A percentile compares a stretch with the other conserved stretches of the same genome.
phyloP scores from a whole-genome alignment of 345 rosid species.

The Linum lewisii region DNA sequence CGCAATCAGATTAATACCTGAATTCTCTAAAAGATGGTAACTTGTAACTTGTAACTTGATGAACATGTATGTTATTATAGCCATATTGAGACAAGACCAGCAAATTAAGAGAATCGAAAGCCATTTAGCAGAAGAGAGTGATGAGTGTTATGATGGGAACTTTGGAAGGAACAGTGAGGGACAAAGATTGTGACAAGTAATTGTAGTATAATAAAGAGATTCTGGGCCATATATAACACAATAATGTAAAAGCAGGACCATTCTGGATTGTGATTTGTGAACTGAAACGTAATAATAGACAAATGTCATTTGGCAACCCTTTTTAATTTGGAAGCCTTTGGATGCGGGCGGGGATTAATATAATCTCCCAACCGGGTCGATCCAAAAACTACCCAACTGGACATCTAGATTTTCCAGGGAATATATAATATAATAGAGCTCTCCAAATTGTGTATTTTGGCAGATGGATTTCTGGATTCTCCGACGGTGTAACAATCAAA shows the following conservation, averaged over 20 bases:
- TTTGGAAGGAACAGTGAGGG: not conserved
- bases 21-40: no score
- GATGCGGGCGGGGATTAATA: no score
- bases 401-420: not conserved
- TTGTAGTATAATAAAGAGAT: not conserved
- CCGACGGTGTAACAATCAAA: not conserved
- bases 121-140: no score
- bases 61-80: no score
- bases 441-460: not conserved
- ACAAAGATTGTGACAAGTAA: not conserved
- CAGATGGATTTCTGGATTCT: not conserved
- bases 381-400: not conserved
- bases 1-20: no score
- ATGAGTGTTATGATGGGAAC: no score
- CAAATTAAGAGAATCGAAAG: no score
- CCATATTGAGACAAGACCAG: no score
- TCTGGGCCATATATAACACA: not conserved
- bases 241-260: not conserved
- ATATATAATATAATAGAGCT: not conserved
- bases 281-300: not conserved
- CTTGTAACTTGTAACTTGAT: no score
- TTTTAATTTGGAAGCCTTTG: not conserved
- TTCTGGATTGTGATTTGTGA: not conserved
- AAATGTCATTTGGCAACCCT: not conserved
- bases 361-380: not conserved